phyloP scores from a whole-genome alignment of 2,329 filamentous ascomycete species.

The Aureobasidium melanogenum region DNA sequence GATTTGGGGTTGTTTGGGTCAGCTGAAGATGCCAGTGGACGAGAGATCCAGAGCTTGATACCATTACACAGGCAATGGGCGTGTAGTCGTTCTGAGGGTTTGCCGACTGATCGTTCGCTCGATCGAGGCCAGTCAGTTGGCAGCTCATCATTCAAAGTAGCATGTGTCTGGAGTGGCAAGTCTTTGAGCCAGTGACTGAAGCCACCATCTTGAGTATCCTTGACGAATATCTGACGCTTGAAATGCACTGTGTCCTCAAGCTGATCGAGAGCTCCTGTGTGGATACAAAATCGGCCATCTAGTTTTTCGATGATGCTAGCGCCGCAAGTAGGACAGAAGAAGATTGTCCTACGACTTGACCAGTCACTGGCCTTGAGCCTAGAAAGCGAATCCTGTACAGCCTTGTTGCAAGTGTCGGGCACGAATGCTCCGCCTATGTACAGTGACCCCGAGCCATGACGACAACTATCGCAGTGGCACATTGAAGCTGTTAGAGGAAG shows the following conservation, averaged over 20 bases:
- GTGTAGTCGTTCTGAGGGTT: constrained; percentile 23
- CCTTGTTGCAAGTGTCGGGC: constrained; percentile 20
- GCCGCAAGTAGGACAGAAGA: constrained; percentile 45
- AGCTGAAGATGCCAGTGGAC: constrained; percentile 41
- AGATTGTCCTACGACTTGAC: constrained; percentile 34
- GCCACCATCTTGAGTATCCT: constrained; percentile 30
- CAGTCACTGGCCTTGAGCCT: constrained; percentile 36
- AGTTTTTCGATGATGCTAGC: constrained; percentile 27
- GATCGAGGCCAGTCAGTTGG: background rate
- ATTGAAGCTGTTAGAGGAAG: background rate
- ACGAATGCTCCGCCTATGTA: constrained; percentile 24
- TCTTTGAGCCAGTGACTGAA: constrained; percentile 25
- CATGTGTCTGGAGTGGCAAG: constrained; percentile 17
- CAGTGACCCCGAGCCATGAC: constrained; percentile 1
- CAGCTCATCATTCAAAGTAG: background rate
- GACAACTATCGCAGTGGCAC: constrained; percentile 8
- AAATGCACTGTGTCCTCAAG: constrained; percentile 25
- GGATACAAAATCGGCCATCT: constrained; percentile 20
- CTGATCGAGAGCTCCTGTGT: constrained; percentile 25
- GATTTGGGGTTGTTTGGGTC: constrained; percentile 41
- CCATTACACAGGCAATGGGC: constrained; percentile 48
- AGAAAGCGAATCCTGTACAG: constrained; percentile 21
- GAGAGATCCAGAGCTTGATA: constrained; percentile 49
- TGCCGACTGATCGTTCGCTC: background rate
- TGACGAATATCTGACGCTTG: constrained; percentile 24